Base-by-base conservation (phyloP, 441 rosid genomes). In the Brassica balearica region DNA sequence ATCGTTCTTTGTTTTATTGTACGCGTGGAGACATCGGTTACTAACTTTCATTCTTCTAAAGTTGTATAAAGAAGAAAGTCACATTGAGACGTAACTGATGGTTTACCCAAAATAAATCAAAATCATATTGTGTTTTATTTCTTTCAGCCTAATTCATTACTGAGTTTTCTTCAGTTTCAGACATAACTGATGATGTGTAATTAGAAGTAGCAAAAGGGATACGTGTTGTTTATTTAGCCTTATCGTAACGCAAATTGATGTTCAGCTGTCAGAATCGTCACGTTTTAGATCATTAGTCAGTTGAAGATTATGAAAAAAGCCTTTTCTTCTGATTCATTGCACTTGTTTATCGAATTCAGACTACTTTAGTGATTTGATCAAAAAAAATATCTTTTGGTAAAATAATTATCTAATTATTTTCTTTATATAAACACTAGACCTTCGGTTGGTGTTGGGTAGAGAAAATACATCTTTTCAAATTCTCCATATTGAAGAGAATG, bases 291-390 rank as follows among this genome's bases (percentile, higher is more conserved):
- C 68, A n/a, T 59, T 65, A 38, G 15, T 60, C 73, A 51, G 32
- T 72, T 61, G 2, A 11, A 32, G 65, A 10, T 68, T 7, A 55
- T 14, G 3, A 76, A 61, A 17, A 41, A 25, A 25, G 1, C 38
- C 38, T 34, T 14, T 5, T 58, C 41, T 3, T 55, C 36, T 77
- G 36, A 55, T 71, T 70, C 51, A 17, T 25, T 65, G 38, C 2
- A 34, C 1, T 29, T 71, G 23, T 77, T 48, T 34, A 11, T 25
- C 67, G n/a, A 65, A 71, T 58, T 71, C 66, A 71, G 46, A 64
- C 62, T 4, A 60, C 46, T 69, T 22, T 15, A 23, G 8, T 71
- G 81, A 4, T 72, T 38, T 15, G 6, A 61, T 63, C 32, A 27
- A 69, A 10, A 60, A 1, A 55, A 15, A 6, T 48, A 56, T 68